Conservation (phyloP, 2,329 filamentous ascomycete genomes). For the Drechslerella dactyloides region DNA sequence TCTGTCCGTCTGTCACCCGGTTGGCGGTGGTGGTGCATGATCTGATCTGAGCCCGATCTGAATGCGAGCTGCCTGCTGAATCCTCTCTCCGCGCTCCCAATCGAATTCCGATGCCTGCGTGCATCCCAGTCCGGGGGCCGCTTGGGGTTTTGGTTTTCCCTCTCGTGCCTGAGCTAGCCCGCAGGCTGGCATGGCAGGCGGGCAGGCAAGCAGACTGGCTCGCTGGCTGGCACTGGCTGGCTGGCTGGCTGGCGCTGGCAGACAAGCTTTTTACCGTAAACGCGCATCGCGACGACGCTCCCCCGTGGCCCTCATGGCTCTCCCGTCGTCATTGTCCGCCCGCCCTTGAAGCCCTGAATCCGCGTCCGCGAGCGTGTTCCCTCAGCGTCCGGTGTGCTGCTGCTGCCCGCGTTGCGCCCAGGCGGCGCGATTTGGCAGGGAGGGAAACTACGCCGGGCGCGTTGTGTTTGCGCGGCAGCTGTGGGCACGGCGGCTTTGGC, state of each 20-base stretch:
- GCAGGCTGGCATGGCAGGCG: too few species aligned
- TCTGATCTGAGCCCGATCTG: slow-evolving; percentile 3
- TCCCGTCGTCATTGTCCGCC: neutral
- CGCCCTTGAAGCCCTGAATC: neutral
- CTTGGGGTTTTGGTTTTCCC: neutral
- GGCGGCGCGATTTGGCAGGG: slow-evolving; percentile 16
- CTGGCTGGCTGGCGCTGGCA: too few species aligned
- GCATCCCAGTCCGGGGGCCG: slow-evolving; percentile 23
- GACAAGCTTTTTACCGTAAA: too few species aligned
- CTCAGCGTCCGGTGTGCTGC: neutral
- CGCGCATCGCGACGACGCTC: too few species aligned
- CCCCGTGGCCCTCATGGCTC: neutral
- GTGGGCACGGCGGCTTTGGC: neutral
- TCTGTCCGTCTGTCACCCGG: too few species aligned
- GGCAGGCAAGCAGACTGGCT: too few species aligned
- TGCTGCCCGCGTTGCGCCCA: neutral
- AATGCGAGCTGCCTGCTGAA: neutral
- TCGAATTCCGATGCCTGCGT: slow-evolving; percentile 21
- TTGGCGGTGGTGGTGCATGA: slow-evolving; percentile 27
- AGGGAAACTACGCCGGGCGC: slow-evolving; percentile 31
- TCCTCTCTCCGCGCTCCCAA: slow-evolving; percentile 25
- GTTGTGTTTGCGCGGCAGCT: slow-evolving; percentile 19
- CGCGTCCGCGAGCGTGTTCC: neutral
- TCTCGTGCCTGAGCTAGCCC: too few species aligned
- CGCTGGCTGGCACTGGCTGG: too few species aligned